These are phyloP conservation scores for Melanomma pulvis-pyrius DNA, from an alignment of 495 filamentous ascomycete species.

Conservation along the genomic window DNA sequence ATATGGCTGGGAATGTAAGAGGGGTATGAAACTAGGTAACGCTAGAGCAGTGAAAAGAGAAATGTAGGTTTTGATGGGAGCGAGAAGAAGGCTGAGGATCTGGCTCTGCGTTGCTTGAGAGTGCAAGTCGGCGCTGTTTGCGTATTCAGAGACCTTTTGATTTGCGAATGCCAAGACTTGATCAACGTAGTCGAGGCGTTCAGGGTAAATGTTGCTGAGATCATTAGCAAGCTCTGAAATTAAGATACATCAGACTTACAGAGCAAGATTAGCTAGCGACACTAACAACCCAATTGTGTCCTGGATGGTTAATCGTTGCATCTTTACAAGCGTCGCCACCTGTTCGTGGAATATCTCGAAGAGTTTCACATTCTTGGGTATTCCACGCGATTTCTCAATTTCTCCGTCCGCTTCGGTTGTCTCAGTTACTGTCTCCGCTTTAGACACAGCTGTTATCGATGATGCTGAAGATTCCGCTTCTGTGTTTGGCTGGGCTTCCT, in stretches of 20 bases:
- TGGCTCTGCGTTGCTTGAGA: conserved; percentile 84
- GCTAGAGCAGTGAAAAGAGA: conserved; percentile 93
- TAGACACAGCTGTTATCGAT: conserved; percentile 29
- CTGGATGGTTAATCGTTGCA: conserved; percentile 87
- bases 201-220: conserved; percentile 81
- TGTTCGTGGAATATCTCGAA: conserved; percentile 99
- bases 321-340: conserved; percentile 87
- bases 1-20: conserved; percentile 91
- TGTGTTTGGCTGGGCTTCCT: conserved; percentile 43
- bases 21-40: conserved; percentile 85
- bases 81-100: conserved; percentile 82
- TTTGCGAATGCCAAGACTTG: conserved; percentile 89
- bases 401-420: conserved; percentile 43
- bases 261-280: conserved; percentile 86
- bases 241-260: conserved; percentile 49
- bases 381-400: conserved; percentile 63
- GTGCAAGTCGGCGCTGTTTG: conserved; percentile 92
- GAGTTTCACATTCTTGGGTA: conserved; percentile 82
- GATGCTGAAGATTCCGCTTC: conserved; percentile 24
- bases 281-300: conserved; percentile 92
- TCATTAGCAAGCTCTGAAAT: conserved; percentile 19
- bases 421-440: conserved; percentile 42
- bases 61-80: conserved; percentile 83
- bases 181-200: conserved; percentile 90
- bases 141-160: conserved; percentile 82